Base-by-base conservation (phyloP, 2,329 filamentous ascomycete species). In the Huntiella omanensis region DNA sequence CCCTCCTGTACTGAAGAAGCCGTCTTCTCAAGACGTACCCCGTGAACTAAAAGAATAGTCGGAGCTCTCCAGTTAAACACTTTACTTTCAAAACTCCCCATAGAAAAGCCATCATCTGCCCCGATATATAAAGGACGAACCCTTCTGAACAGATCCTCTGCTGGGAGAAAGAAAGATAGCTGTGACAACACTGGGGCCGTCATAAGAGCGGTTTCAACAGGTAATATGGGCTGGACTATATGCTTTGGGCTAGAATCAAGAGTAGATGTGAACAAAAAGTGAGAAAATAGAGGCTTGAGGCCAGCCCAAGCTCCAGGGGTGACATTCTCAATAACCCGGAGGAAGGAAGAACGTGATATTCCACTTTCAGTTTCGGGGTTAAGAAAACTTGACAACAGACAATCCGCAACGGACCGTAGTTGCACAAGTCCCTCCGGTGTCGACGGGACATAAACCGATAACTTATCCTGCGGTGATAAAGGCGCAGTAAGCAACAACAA, bases 41-140 rank as follows among this genome's bases (percentile, higher is more conserved):
- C 81, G 15, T 73, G 72, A 1, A 85, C 75, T 1, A 86, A 67
- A 8, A 86, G 64, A 13, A 86, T 71, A 0, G 81, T 83, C 0
- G 81, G 81, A 0, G 80, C 80, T 37, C 73, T 68, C 80, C 81
- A 86, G 57, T 85, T 81, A 61, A 85, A 81, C 2, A 83, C 76
- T 53, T 77, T 78, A 15, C 76, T 71, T 56, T 84, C 77, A 52
- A 85, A 84, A 47, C 76, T 79, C 16, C 80, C 79, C 73, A 85
- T 80, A 15, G 78, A 83, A 59, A 84, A 86, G 4, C 81, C 81
- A 10, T 78, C 74, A 19, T 75, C 71, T 40, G 71, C 75, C 4
- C 80, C 81, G 1, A 76, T 78, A 56, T 85, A 86, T 0, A 86
- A 64, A 2, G 75, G 67, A 1, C 78, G 71, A 2, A 85, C 64